Percentiles rank a stretch among this genome's conserved stretches.
Evolutionary conservation across 208 protist genomes (phyloP).

Genomic region (Trypanosoma cruzi): DNA sequence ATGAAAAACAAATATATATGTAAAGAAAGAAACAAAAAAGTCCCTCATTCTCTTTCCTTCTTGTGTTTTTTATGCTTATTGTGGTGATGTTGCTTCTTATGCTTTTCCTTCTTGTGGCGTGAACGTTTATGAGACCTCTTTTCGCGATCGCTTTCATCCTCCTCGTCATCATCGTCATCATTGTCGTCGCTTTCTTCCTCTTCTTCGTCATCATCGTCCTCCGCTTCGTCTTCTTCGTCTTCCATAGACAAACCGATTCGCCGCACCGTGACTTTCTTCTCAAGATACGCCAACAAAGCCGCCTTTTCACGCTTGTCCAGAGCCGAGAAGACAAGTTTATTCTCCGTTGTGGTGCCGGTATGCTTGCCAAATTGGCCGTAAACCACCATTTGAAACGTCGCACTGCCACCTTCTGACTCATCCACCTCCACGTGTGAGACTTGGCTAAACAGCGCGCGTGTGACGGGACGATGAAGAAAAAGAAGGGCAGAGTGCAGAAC

Average conservation of each 20-base stretch:
- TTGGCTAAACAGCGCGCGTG: constrained; percentile 50
- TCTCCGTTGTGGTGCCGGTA: constrained; percentile 16
- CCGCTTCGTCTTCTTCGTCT: constrained; percentile 57
- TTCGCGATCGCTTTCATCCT: constrained; percentile 21
- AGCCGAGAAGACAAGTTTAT: constrained; percentile 68
- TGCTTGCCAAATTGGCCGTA: constrained; percentile 34
- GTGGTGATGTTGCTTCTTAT: constrained; percentile 42
- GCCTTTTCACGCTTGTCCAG: constrained; percentile 77
- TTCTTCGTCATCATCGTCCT: constrained; percentile 49
- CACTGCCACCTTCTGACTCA: constrained; percentile 61
- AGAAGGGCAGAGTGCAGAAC: constrained; percentile 74
- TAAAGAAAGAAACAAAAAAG: background rate
- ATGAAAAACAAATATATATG: constrained; percentile 8
- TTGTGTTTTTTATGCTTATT: constrained; percentile 35
- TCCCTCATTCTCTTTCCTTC: constrained; percentile 1
- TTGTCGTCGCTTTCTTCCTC: constrained; percentile 41
- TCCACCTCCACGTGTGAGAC: constrained; percentile 66
- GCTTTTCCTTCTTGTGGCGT: constrained; percentile 38
- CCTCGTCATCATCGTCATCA: constrained; percentile 49
- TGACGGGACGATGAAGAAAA: constrained; percentile 83
- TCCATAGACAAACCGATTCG: constrained; percentile 47
- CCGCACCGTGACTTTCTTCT: constrained; percentile 50
- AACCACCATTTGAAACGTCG: constrained; percentile 80
- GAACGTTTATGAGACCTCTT: constrained; percentile 35
- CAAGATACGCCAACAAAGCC: constrained; percentile 57